These are phyloP conservation scores for Wickerhamomyces subpelliculosus DNA, from an alignment of 805 yeast species.

Conservation along the genomic window DNA sequence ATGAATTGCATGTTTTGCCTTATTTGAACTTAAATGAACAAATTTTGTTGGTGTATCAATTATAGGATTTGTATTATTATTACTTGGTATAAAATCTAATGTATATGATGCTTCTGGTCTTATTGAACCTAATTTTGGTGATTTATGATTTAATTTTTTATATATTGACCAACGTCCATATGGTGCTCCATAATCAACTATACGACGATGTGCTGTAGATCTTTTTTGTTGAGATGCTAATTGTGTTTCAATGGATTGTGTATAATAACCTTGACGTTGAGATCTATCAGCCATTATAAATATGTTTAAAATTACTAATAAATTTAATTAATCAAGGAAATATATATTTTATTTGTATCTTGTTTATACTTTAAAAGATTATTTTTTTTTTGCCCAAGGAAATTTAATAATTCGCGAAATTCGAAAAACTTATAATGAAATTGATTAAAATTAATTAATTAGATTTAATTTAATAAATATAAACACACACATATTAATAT, in stretches of 20 bases:
- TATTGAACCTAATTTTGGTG: slow-evolving; percentile 39
- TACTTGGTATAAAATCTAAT: slow-evolving; percentile 59
- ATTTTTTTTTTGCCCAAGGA: no score
- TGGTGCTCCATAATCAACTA: slow-evolving; percentile 72
- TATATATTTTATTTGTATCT: no score
- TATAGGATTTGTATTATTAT: slow-evolving; percentile 53
- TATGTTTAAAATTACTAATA: no score
- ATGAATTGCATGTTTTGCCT: slow-evolving; percentile 84
- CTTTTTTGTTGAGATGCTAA: slow-evolving; percentile 38
- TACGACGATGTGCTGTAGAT: slow-evolving; percentile 49
- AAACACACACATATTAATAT: background rate
- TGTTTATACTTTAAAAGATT: no score
- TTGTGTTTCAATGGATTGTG: slow-evolving; percentile 21
- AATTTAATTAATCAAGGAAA: no score
- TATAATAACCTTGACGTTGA: slow-evolving; percentile 6
- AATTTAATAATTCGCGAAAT: no score
- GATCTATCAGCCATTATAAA: background rate
- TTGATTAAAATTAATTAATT: no score
- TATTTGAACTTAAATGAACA: slow-evolving; percentile 86
- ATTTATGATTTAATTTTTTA: slow-evolving; percentile 37
- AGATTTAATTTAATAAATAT: no score
- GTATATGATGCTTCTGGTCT: slow-evolving; percentile 67
- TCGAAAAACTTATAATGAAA: no score
- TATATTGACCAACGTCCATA: slow-evolving; percentile 56
- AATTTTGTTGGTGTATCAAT: slow-evolving; percentile 72